These are phyloP conservation scores for Tetracladium marchalianum DNA, from an alignment of 495 filamentous ascomycete species.

Conservation along the genomic window DNA sequence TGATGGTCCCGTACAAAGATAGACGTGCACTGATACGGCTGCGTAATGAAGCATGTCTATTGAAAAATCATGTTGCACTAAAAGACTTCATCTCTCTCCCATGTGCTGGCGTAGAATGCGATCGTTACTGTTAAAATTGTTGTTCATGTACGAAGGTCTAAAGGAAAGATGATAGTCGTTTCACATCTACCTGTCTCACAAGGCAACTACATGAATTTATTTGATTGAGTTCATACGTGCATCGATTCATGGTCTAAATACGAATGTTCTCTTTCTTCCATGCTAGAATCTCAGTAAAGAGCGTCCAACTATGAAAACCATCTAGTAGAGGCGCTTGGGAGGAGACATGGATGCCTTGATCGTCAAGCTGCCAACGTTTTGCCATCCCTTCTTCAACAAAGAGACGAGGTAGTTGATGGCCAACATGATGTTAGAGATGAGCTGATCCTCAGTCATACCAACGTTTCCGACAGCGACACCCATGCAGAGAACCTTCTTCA, in stretches of 20 bases:
- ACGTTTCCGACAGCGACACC: constrained; percentile 98
- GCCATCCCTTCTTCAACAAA: constrained; percentile 99
- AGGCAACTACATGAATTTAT: too few relatives aligned
- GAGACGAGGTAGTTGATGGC: constrained; percentile 99
- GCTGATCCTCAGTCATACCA: constrained; percentile 90
- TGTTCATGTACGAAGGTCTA: too few relatives aligned
- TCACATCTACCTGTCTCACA: too few relatives aligned
- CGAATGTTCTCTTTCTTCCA: neutral
- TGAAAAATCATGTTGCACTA: too few relatives aligned
- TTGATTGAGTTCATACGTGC: neutral
- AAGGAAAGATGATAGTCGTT: too few relatives aligned
- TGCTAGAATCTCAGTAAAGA: constrained; percentile 19
- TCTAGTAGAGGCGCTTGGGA: constrained; percentile 91
- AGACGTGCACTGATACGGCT: too few relatives aligned
- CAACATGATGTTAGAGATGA: constrained; percentile 93
- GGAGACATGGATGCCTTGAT: constrained; percentile 99
- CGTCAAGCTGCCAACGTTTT: constrained; percentile 98
- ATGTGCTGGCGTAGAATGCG: too few relatives aligned
- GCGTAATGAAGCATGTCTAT: too few relatives aligned
- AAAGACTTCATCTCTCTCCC: too few relatives aligned
- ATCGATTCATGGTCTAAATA: constrained; percentile 12
- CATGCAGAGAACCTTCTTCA: constrained; percentile 99
- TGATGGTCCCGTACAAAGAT: too few relatives aligned
- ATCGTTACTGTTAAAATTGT: too few relatives aligned
- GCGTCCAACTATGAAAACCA: constrained; percentile 13